These are phyloP conservation scores for Asterophora parasitica DNA, from an alignment of 768 basidiomycete genomes.

Conservation along the genomic window DNA sequence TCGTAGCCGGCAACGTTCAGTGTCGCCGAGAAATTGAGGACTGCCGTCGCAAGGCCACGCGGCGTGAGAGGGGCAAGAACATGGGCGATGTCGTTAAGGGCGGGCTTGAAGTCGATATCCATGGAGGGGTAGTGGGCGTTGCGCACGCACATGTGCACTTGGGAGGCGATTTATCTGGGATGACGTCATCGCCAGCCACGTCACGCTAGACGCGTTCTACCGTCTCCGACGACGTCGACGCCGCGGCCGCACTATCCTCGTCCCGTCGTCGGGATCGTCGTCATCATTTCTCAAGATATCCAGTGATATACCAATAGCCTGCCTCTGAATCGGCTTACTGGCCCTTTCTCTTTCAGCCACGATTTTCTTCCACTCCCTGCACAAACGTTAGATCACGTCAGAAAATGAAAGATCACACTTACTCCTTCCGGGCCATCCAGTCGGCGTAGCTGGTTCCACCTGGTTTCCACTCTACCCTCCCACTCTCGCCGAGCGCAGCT, in stretches of 20 bases:
- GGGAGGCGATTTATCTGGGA: neutral
- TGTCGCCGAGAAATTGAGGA: slow-evolving; percentile 33
- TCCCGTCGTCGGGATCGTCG: neutral
- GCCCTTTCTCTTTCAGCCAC: slow-evolving; percentile 22
- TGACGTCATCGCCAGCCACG: slow-evolving; percentile 6
- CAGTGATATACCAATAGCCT: neutral
- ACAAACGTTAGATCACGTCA: neutral
- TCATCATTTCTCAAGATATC: slow-evolving; percentile 2
- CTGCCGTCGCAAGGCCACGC: slow-evolving; percentile 11
- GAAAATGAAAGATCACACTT: slow-evolving; percentile 19
- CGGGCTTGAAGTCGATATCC: slow-evolving; percentile 35
- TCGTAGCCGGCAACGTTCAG: slow-evolving; percentile 27
- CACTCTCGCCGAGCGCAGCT: slow-evolving; percentile 38
- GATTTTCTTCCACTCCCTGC: slow-evolving; percentile 34
- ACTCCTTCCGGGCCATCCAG: slow-evolving; percentile 55
- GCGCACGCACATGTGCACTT: no score
- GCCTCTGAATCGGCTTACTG: neutral
- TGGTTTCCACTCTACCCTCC: slow-evolving; percentile 47
- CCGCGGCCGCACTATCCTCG: slow-evolving; percentile 4
- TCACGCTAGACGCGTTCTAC: neutral
- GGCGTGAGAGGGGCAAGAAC: slow-evolving; percentile 16
- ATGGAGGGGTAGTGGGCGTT: slow-evolving; percentile 11
- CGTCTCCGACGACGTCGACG: neutral
- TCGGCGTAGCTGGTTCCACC: slow-evolving; percentile 44
- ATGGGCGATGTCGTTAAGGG: slow-evolving; percentile 29